phyloP scores from a whole-genome alignment of 768 basidiomycete species.

The Suillus variegatus region DNA sequence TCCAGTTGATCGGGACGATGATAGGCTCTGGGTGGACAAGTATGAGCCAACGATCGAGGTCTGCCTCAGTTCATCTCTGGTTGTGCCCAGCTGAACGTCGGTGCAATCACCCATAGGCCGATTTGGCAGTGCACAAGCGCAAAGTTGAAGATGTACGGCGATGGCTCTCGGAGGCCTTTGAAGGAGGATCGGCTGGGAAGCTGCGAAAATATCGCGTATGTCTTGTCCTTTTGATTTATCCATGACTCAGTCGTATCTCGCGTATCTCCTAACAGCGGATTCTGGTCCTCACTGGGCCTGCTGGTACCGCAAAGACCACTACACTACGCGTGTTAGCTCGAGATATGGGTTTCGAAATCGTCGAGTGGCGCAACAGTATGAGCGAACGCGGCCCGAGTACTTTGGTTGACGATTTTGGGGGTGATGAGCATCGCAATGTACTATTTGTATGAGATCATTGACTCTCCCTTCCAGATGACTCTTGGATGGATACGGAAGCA shows the following conservation, averaged over 20 bases:
- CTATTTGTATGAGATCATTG: background rate
- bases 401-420: slow-evolving; percentile 24
- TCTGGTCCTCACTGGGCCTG: slow-evolving; percentile 82
- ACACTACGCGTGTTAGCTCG: slow-evolving; percentile 73
- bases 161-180: slow-evolving; percentile 75
- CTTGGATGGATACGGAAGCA: slow-evolving; percentile 21
- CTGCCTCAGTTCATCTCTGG: slow-evolving; percentile 14
- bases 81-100: slow-evolving; percentile 2
- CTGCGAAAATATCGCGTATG: slow-evolving; percentile 74
- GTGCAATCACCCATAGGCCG: slow-evolving; percentile 43
- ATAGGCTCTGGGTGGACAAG: slow-evolving; percentile 60
- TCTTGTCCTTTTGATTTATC: slow-evolving; percentile 10
- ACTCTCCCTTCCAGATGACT: slow-evolving; percentile 14
- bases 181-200: slow-evolving; percentile 63
- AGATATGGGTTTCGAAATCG: slow-evolving; percentile 75
- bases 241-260: background rate
- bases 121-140: slow-evolving; percentile 76
- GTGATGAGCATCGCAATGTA: background rate
- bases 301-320: slow-evolving; percentile 90
- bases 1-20: slow-evolving; percentile 27
- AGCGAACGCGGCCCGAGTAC: slow-evolving; percentile 45
- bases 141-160: slow-evolving; percentile 78
- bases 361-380: slow-evolving; percentile 82
- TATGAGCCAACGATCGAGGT: slow-evolving; percentile 65
- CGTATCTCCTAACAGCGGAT: slow-evolving; percentile 56